Conservation (phyloP, 257 asterid species). For the Ajuga chamaepitys region DNA sequence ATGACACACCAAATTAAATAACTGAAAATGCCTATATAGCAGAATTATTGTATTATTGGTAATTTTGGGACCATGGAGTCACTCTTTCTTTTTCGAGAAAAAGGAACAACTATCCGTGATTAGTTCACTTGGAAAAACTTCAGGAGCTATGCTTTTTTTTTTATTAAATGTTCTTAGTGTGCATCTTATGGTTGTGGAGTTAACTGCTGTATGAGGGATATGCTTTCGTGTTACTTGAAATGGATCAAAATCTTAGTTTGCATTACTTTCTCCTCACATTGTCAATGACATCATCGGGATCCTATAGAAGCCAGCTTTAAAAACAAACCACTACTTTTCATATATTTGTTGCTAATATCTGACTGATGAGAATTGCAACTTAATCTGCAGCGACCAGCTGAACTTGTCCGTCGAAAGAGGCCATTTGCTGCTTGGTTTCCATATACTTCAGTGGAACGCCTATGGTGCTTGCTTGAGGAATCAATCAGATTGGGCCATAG, state of each 20-base stretch:
- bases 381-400: constrained; percentile 70
- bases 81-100: no score
- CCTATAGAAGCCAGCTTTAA: not conserved
- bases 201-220: no score
- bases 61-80: no score
- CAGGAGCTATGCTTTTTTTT: no score
- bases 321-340: not conserved
- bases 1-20: not conserved
- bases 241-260: no score
- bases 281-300: not conserved
- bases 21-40: no score
- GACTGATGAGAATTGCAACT: not conserved
- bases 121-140: no score
- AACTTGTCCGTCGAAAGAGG: constrained; percentile 67
- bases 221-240: no score
- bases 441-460: constrained; percentile 67
- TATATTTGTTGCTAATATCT: not conserved
- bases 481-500: constrained; percentile 73
- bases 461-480: constrained; percentile 87
- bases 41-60: no score
- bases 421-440: constrained; percentile 88
- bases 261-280: not conserved
- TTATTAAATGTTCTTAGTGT: no score
- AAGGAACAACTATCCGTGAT: no score
- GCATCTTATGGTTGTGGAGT: no score